A percentile compares a stretch with the other conserved stretches of the same genome.
These are phyloP conservation scores for Eucalyptus leucophloia DNA, from an alignment of 345 rosid genomes.

Conservation along the genomic window DNA sequence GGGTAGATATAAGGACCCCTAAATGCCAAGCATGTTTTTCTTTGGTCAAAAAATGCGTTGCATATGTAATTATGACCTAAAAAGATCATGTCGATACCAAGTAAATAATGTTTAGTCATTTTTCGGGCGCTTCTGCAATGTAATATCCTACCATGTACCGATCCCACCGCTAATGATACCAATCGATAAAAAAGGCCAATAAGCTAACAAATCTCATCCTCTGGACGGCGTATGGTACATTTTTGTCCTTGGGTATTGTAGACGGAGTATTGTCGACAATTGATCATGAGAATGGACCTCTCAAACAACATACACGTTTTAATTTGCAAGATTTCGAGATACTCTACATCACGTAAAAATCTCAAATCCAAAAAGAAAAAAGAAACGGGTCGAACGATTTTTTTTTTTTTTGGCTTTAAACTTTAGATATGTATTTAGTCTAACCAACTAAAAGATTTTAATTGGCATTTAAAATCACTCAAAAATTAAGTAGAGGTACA, in stretches of 20 bases:
- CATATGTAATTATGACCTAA: background rate
- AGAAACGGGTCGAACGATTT: accelerated
- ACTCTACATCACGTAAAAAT: background rate
- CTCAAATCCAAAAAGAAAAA: background rate
- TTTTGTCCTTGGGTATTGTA: background rate
- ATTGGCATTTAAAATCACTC: background rate
- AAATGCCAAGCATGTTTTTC: background rate
- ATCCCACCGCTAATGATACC: background rate
- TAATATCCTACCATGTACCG: accelerated
- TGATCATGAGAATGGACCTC: background rate
- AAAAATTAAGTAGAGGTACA: background rate
- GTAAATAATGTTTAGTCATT: background rate
- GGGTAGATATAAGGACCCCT: background rate
- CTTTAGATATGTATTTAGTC: background rate
- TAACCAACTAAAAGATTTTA: background rate
- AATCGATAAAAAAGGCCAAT: background rate
- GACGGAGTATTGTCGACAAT: background rate
- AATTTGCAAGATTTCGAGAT: background rate
- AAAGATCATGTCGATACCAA: background rate
- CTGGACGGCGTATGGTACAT: accelerated
- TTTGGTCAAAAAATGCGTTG: background rate
- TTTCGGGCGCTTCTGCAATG: background rate
- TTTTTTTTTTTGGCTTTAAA: background rate
- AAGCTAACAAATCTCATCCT: background rate
- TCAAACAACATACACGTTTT: accelerated